Conservation (phyloP, 2,329 filamentous ascomycete genomes). For the Pseudopithomyces chartarum region DNA sequence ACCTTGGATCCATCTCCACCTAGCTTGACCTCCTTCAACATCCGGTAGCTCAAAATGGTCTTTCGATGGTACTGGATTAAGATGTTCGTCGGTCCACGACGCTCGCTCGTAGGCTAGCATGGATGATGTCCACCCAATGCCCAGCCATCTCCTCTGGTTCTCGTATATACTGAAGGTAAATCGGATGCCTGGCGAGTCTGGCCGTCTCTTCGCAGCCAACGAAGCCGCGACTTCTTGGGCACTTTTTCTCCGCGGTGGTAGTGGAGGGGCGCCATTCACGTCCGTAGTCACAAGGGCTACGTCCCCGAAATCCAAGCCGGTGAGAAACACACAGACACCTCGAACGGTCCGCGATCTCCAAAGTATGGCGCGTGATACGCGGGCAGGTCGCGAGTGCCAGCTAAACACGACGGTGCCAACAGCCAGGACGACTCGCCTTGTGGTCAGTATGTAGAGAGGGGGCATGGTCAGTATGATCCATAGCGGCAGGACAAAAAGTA, state of each 20-base stretch:
- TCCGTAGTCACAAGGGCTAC: slow-evolving; percentile 30
- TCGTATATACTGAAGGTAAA: slow-evolving; percentile 98
- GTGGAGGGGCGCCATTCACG: slow-evolving; percentile 40
- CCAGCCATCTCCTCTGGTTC: slow-evolving; percentile 94
- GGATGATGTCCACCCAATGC: slow-evolving; percentile 91
- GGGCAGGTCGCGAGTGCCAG: slow-evolving; percentile 87
- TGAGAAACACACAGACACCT: slow-evolving; percentile 71
- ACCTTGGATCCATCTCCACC: slow-evolving; percentile 82
- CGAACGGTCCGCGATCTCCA: slow-evolving; percentile 86
- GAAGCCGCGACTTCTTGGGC: slow-evolving; percentile 54
- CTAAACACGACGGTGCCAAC: slow-evolving; percentile 86
- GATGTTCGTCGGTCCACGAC: slow-evolving; percentile 94
- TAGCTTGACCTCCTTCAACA: slow-evolving; percentile 65
- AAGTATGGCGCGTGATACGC: slow-evolving; percentile 82
- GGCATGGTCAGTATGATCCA: slow-evolving; percentile 85
- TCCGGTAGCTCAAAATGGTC: slow-evolving; percentile 73
- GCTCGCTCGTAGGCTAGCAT: slow-evolving; percentile 88
- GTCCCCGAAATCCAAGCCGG: slow-evolving; percentile 75
- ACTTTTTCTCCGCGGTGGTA: slow-evolving; percentile 52
- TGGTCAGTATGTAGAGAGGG: slow-evolving; percentile 83
- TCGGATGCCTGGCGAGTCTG: slow-evolving; percentile 74
- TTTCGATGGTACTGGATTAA: slow-evolving; percentile 77
- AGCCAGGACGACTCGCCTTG: slow-evolving; percentile 80
- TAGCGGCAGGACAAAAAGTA: slow-evolving; percentile 83
- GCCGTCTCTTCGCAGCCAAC: slow-evolving; percentile 47